phyloP scores from a whole-genome alignment of 805 yeast species.

The Cyberlindnera mrakii region DNA sequence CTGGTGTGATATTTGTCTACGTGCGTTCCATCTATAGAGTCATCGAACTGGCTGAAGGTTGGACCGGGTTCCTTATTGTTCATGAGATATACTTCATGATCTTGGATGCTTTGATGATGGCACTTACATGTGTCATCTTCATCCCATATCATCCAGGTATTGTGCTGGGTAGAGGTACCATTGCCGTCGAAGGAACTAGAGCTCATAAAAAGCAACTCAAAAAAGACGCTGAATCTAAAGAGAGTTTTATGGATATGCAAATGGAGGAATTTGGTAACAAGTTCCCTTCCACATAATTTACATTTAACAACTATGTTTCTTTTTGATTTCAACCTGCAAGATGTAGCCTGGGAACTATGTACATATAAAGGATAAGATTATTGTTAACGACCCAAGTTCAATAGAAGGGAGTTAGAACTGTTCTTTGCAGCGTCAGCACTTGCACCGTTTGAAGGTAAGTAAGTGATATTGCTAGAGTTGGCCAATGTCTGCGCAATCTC shows the following conservation, averaged over 20 bases:
- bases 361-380: slow-evolving; percentile 1
- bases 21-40: slow-evolving; percentile 69
- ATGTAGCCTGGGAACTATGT: neutral
- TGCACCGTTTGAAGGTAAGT: slow-evolving; percentile 61
- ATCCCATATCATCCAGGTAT: slow-evolving; percentile 61
- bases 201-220: neutral
- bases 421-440: slow-evolving; percentile 25
- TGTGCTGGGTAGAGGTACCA: slow-evolving; percentile 29
- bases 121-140: slow-evolving; percentile 39
- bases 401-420: slow-evolving; percentile 47
- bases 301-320: neutral
- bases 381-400: slow-evolving; percentile 62
- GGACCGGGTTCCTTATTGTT: slow-evolving; percentile 59
- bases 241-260: neutral
- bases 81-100: slow-evolving; percentile 55
- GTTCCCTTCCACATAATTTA: neutral
- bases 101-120: slow-evolving; percentile 59
- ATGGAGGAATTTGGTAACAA: neutral
- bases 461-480: slow-evolving; percentile 76
- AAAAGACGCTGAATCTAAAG: neutral
- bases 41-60: slow-evolving; percentile 66
- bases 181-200: slow-evolving; percentile 3
- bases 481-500: slow-evolving; percentile 91
- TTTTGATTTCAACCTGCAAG: neutral
- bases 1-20: slow-evolving; percentile 47